Base-by-base conservation (phyloP, 2,329 filamentous ascomycete genomes). In the Plectosphaerella cucumerina region DNA sequence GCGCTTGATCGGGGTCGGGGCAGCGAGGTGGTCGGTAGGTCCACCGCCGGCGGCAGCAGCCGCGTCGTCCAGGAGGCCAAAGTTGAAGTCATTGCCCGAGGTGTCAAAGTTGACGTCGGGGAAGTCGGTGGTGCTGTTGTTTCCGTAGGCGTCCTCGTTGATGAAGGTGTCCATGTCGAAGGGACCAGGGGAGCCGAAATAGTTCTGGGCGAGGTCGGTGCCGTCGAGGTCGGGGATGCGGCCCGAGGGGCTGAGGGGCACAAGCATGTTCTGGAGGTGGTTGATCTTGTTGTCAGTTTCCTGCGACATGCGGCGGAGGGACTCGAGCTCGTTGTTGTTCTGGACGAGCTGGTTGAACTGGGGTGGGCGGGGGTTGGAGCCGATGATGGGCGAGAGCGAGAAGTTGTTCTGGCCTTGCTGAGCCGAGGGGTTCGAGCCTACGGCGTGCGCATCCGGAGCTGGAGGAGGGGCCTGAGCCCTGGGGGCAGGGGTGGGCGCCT, bases 201-300 rank as follows among this genome's bases (percentile, higher is more conserved):
- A 69, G 14, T 56, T 56, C 8, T 51, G 54, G 15, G 49, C 50
- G 23, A 64, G 66, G 18, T 57, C 51, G 15, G 59, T 64, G 3
- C 78, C 75, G 22, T 73, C 73, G 2, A 94, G 67, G 5, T 89
- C 89, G 1, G 90, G 88, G 34, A 96, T 89, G 15, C 81, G 80
- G 5, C 90, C 90, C 1, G 83, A 89, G 0, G 91, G 91, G 60
- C 86, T 92, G 12, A 96, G 76, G 0, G 91, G 91, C 6, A 88
- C 85, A 8, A 97, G 77, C 15, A 90, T 73, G 50, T 82, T 84
- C 48, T 84, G 84, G 10, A 97, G 75, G 52, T 89, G 84, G 54
- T 89, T 82, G 1, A 97, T 87, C 46, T 88, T 87, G 45, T 79
- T 79, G 53, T 87, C 85, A 61, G 96, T 91, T 53, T 93, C 85